A percentile compares a stretch with the other conserved stretches of the same genome.
Conservation (phyloP, 2,329 filamentous ascomycete genomes). For the Calonectria henricotiae region DNA sequence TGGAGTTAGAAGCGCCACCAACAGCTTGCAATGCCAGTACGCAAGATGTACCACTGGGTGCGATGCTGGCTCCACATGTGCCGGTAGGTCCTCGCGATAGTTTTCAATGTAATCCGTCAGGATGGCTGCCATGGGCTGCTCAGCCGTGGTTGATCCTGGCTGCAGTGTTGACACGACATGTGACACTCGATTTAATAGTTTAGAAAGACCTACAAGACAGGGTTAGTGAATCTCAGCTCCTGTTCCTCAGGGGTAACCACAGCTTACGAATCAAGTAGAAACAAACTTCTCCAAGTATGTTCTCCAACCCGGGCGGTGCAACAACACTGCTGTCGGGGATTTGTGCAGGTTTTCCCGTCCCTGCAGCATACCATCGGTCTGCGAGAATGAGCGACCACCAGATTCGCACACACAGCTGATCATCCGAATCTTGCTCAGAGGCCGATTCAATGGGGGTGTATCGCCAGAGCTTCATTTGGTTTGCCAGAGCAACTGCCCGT, state of each 20-base stretch:
- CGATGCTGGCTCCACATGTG: constrained; percentile 67
- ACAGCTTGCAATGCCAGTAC: constrained; percentile 80
- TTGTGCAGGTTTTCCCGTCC: constrained; percentile 74
- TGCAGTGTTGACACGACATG: constrained; percentile 59
- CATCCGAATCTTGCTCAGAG: constrained; percentile 73
- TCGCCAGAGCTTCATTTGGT: constrained; percentile 74
- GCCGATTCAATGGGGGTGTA: constrained; percentile 63
- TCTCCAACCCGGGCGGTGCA: constrained; percentile 72
- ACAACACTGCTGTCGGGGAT: constrained; percentile 77
- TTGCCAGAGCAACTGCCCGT: constrained; percentile 77
- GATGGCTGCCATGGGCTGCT: constrained; percentile 56
- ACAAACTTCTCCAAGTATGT: constrained; percentile 74
- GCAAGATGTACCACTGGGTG: constrained; percentile 76
- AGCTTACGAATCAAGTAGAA: constrained; percentile 78
- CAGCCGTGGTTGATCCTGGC: constrained; percentile 56
- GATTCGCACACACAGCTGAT: constrained; percentile 74
- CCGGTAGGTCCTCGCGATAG: constrained; percentile 77
- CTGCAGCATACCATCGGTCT: constrained; percentile 82
- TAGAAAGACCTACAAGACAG: constrained; percentile 66
- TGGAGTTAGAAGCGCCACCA: constrained; percentile 75
- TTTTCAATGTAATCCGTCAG: constrained; percentile 68
- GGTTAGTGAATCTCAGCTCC: constrained; percentile 35
- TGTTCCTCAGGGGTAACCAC: no score
- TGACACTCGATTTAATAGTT: constrained; percentile 66
- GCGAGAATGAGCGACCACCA: constrained; percentile 83